A percentile compares a stretch with the other conserved stretches of the same genome.
phyloP scores from a whole-genome alignment of 352 stramenopile genomes.

The Globisporangium emineosum region DNA sequence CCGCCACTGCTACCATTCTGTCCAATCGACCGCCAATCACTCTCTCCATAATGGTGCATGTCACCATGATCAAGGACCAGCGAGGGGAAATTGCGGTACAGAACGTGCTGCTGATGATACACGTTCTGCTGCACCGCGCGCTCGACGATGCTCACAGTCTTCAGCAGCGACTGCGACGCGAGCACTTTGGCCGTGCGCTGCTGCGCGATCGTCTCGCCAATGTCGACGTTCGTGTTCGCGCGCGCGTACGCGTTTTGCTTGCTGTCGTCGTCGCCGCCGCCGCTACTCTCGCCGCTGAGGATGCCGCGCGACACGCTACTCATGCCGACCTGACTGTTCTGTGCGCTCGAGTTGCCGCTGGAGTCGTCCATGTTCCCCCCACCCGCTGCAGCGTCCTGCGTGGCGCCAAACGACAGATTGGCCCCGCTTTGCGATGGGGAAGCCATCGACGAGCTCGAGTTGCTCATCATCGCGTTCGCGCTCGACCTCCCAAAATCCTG shows the following conservation, averaged over 20 bases:
- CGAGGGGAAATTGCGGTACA: conserved; percentile 77
- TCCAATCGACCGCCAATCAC: conserved; percentile 16
- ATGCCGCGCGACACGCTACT: conserved; percentile 42
- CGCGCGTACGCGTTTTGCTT: conserved; percentile 59
- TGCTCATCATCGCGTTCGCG: conserved; percentile 21
- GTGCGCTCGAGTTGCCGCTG: conserved; percentile 35
- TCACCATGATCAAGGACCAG: conserved; percentile 15
- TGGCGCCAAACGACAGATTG: conserved; percentile 49
- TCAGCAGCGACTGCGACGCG: conserved; percentile 47
- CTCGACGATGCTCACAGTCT: conserved; percentile 70
- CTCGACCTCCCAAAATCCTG: conserved; percentile 42
- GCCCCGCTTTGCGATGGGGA: conserved; percentile 39
- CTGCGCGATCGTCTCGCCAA: conserved; percentile 64
- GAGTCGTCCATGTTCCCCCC: conserved; percentile 32
- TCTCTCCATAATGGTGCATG: background rate
- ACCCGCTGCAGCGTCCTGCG: conserved; percentile 36
- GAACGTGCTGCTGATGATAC: conserved; percentile 79
- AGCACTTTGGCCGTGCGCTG: conserved; percentile 71
- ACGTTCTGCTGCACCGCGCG: conserved; percentile 88
- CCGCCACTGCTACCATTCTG: background rate
- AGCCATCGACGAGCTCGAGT: conserved; percentile 44
- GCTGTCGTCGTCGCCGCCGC: conserved; percentile 35
- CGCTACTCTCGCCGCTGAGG: conserved; percentile 28
- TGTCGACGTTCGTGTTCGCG: conserved; percentile 72
- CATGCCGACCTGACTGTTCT: conserved; percentile 37